Evolutionary conservation across 345 rosid species (phyloP).

Genomic region (Leavenworthia alabamica): DNA sequence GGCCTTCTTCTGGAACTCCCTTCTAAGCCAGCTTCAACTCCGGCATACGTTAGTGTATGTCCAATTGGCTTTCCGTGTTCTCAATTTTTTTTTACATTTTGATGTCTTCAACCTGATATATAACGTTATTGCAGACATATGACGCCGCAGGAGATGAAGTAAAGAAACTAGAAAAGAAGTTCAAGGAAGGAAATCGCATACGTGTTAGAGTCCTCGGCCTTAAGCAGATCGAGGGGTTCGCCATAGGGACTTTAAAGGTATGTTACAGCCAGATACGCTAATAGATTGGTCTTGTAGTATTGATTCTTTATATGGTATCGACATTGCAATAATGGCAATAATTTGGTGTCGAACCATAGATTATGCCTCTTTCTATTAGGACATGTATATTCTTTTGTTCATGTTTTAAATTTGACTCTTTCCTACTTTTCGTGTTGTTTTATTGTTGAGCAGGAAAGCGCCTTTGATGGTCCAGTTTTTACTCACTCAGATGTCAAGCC

Average conservation of each 20-base stretch:
- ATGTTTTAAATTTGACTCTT: neutral
- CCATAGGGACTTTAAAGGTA: slow-evolving; percentile 86
- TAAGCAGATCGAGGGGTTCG: slow-evolving; percentile 91
- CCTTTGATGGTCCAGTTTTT: slow-evolving; percentile 88
- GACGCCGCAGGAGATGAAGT: slow-evolving; percentile 84
- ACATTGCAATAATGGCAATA: slow-evolving; percentile 1
- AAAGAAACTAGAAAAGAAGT: slow-evolving; percentile 66
- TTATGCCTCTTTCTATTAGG: slow-evolving; percentile 1
- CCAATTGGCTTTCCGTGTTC: slow-evolving; percentile 2
- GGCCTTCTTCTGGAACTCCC: slow-evolving; percentile 93
- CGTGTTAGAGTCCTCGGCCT: slow-evolving; percentile 84
- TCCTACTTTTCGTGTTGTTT: slow-evolving; percentile 8
- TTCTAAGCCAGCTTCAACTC: slow-evolving; percentile 50
- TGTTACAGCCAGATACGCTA: slow-evolving; percentile 3
- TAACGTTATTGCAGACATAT: slow-evolving; percentile 45
- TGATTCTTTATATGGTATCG: neutral
- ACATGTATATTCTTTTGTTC: neutral
- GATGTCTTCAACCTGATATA: slow-evolving; percentile 16
- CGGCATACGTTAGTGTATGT: slow-evolving; percentile 83
- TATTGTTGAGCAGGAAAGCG: slow-evolving; percentile 62
- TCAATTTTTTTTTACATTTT: neutral
- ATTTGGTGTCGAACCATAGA: neutral
- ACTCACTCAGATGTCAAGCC: slow-evolving; percentile 95
- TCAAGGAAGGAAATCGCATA: slow-evolving; percentile 62
- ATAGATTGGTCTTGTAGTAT: slow-evolving; percentile 3